A percentile compares a stretch with the other conserved stretches of the same genome.
These are phyloP conservation scores for Daldinia bambusicola DNA, from an alignment of 495 filamentous ascomycete genomes.

Conservation along the genomic window DNA sequence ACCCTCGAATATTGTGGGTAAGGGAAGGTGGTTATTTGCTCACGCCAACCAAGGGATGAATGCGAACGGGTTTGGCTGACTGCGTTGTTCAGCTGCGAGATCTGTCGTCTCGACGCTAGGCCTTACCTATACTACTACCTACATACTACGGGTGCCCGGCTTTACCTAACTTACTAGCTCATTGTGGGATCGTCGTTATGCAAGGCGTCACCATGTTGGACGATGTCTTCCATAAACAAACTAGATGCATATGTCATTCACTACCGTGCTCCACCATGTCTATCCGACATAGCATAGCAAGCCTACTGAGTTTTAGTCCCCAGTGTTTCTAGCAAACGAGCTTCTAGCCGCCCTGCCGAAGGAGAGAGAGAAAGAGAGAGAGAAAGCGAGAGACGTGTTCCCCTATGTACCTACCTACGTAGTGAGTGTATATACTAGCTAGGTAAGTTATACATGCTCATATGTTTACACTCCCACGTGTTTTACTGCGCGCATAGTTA, in stretches of 20 bases:
- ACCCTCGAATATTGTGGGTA: conserved; percentile 36
- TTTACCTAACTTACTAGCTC: neutral
- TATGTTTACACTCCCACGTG: neutral
- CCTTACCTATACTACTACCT: conserved; percentile 13
- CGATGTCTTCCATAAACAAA: conserved; percentile 27
- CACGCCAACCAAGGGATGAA: conserved; percentile 30
- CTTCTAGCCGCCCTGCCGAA: conserved; percentile 23
- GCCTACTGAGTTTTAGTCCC: neutral
- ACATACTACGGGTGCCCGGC: conserved; percentile 8
- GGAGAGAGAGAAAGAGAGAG: neutral
- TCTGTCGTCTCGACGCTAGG: conserved; percentile 38
- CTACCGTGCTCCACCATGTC: conserved; percentile 28
- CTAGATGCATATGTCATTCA: conserved; percentile 22
- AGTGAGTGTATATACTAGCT: conserved; percentile 2
- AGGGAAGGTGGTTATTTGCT: conserved; percentile 40
- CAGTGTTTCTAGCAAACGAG: conserved; percentile 19
- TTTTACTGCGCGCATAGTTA: too few relatives aligned
- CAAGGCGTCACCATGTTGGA: conserved; percentile 26
- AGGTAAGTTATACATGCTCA: neutral
- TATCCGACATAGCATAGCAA: neutral
- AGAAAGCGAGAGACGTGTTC: neutral
- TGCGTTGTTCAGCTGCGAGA: conserved; percentile 39
- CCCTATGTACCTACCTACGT: conserved; percentile 10
- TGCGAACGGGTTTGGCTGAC: conserved; percentile 38
- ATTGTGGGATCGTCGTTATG: conserved; percentile 26